Percentiles rank a stretch among this genome's conserved stretches.
Conservation (phyloP, 139 green algal species). For the Closterium sp. region DNA sequence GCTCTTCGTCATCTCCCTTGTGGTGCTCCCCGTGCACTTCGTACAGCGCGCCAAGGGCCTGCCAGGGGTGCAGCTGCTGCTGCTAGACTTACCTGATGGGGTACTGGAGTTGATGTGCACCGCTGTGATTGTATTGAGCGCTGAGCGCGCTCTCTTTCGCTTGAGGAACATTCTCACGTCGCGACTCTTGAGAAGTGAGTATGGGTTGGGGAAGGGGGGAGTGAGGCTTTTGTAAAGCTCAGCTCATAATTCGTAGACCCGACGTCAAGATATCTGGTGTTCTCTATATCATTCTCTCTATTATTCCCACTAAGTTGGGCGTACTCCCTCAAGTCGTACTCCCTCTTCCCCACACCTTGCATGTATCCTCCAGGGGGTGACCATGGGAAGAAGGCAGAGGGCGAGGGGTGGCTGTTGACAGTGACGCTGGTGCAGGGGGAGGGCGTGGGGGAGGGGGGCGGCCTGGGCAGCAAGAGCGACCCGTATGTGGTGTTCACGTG, state of each 20-base stretch:
- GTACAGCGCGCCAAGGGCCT: neutral
- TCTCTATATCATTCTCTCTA: no score
- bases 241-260: no score
- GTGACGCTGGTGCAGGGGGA: slow-evolving; percentile 31
- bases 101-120: slow-evolving; percentile 25
- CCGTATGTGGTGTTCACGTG: slow-evolving; percentile 48
- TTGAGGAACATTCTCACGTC: neutral
- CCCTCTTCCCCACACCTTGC: neutral
- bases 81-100: slow-evolving; percentile 36
- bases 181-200: slow-evolving; percentile 22
- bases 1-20: slow-evolving; percentile 17
- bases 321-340: no score
- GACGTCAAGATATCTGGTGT: no score
- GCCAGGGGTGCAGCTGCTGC: neutral
- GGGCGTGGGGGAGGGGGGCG: slow-evolving; percentile 16
- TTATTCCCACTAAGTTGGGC: no score
- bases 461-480: slow-evolving; percentile 14
- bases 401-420: slow-evolving; percentile 46
- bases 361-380: slow-evolving; percentile 25
- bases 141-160: slow-evolving; percentile 13
- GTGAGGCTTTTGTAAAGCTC: no score
- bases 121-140: slow-evolving; percentile 14
- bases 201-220: neutral
- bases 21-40: slow-evolving; percentile 18
- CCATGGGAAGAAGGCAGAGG: slow-evolving; percentile 19